Base-by-base conservation (phyloP, 2,329 filamentous ascomycete species). In the Xylaria hypoxylon region DNA sequence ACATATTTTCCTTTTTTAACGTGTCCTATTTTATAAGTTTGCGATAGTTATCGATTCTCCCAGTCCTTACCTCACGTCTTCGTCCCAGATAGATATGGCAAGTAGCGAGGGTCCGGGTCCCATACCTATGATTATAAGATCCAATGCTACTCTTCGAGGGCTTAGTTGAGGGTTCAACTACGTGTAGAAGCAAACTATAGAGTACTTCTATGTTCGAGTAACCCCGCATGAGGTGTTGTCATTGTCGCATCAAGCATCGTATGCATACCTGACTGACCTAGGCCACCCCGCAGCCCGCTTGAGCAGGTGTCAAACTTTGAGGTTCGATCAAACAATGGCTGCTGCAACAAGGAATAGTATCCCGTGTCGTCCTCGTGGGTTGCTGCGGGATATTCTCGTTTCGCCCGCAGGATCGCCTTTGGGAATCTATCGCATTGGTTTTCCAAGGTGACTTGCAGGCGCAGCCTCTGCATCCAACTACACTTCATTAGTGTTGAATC, bases 161-260 rank as follows among this genome's bases (percentile, higher is more conserved):
- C 38, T 31, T 10, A 5, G 47, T 57, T 22, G 31, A 33, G 17
- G 13, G 38, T 31, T 13, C 48, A 17, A 13, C 26, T 10, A 45
- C 24, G 31, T 28, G n/a, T 24, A 56, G 42, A 51, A 17, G 35
- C 33, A 52, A 60, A 19, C 33, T 40, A 31, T 48, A 40, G n/a
- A 45, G 13, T 22, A 38, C 17, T 52, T 19, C 28, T 24, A 24
- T 35, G 8, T 31, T 53, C 50, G 3, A 31, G n/a, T n/a, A 40
- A 44, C 53, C 59, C 64, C 59, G 53, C 59, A 19, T 42, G 22
- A 17, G 24, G 53, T 61, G 42, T 19, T 61, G 61, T 64, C 61
- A 67, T 64, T 35, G 19, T 48, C 33, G 52, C 65, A 67, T 67
- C 61, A 64, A 53, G 24, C 57, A 47, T 58, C 47, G 15, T 55